Evolutionary conservation across 2,329 filamentous ascomycete genomes (phyloP), one percentile per base, ranked within the genome.

Genomic region (Alternaria angustiovoidea): DNA sequence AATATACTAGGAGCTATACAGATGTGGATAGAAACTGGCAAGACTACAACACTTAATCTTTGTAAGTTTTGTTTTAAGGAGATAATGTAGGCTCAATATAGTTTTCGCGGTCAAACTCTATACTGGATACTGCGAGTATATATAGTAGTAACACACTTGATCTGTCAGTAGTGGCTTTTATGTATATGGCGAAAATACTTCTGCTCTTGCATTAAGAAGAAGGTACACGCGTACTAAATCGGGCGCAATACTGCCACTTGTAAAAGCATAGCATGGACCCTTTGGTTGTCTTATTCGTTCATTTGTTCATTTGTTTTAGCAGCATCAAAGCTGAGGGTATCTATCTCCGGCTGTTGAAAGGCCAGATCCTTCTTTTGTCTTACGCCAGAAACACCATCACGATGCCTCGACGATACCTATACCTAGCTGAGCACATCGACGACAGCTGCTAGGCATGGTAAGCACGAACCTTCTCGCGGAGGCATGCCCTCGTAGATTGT

Each of bases 401-500:
- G 26, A 54, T 59, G 30, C 41, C 43, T 42, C 54, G 47, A 42
- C 47, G 34, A 52, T 24, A 36, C 47, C 47, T 11, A 34, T 22
- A 36, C 28, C 30, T 32, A 39, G 30, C 48, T 20, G 47, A 52
- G 42, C 44, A 34, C 56, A 34, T 42, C 28, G 6, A 43, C 20
- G 42, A 34, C 18, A 30, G 34, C 34, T 26, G 32, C 48, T 41
- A 38, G 16, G 39, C 43, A 18, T 18, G 43, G n/a, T 30, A 59
- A 55, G 57, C 55, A 43, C n/a, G 41, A 32, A 48, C 26, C 36
- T 49, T 26, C 14, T 59, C 38, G 20, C 16, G 38, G 39, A 30
- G 32, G 51, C 59, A 55, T 52, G 56, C 65, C 68, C 69, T 76
- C 73, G 75, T 75, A 76, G 68, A 76, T 78, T 78, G 76, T 77